Percentiles rank a stretch among this genome's conserved stretches.
Evolutionary conservation across 1,284 basidiomycete species (phyloP).

Genomic region (Meira nashicola): DNA sequence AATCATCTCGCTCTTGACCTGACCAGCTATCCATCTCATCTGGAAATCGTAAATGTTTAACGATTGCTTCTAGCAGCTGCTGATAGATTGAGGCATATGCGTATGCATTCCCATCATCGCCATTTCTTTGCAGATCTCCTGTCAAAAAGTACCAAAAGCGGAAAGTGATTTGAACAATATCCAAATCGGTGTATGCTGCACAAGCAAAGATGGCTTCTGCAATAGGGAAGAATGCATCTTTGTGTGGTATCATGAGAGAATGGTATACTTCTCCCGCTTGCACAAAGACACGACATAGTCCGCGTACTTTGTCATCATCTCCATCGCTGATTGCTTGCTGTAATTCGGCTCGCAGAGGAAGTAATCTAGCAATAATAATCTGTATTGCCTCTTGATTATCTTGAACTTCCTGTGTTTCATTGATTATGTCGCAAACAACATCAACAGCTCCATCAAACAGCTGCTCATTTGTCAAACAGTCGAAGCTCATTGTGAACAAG

Average conservation of each 20-base stretch:
- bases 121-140: slow-evolving; percentile 16
- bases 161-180: slow-evolving; percentile 96
- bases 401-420: slow-evolving; percentile 95
- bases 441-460: slow-evolving; percentile 91
- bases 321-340: slow-evolving; percentile 57
- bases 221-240: slow-evolving; percentile 83
- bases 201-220: slow-evolving; percentile 92
- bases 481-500: slow-evolving; percentile 64
- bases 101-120: slow-evolving; percentile 32
- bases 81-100: slow-evolving; percentile 76
- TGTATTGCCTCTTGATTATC: slow-evolving; percentile 88
- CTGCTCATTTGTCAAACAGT: slow-evolving; percentile 58
- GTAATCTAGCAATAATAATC: slow-evolving; percentile 66
- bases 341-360: slow-evolving; percentile 34
- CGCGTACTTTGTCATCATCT: slow-evolving; percentile 82
- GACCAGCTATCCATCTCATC: slow-evolving; percentile 63
- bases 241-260: slow-evolving; percentile 79
- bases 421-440: slow-evolving; percentile 86
- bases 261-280: slow-evolving; percentile 96
- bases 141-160: slow-evolving; percentile 84
- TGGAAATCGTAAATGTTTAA: slow-evolving; percentile 88
- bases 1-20: slow-evolving; percentile 85
- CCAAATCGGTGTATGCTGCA: slow-evolving; percentile 85
- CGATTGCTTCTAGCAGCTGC: slow-evolving; percentile 77
- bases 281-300: slow-evolving; percentile 83